Evolutionary conservation across 2,329 filamentous ascomycete species (phyloP).

Genomic region (Talaromyces verruculosus): DNA sequence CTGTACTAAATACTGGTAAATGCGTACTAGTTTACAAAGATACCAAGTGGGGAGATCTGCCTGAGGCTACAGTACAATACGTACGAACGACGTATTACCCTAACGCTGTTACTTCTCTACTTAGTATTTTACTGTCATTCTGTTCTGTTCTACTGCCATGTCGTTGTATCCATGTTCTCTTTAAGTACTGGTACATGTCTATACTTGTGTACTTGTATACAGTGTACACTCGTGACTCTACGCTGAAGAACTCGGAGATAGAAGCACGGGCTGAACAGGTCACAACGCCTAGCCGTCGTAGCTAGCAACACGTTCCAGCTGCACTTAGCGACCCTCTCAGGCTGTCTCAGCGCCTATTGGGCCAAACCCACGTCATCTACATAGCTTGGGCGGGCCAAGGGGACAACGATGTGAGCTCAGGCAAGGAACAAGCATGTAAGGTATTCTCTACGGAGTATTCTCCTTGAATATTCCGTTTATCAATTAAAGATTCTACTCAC

Average conservation of each 20-base stretch:
- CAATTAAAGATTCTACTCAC: neutral
- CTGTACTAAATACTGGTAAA: neutral
- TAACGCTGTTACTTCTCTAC: neutral
- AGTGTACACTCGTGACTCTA: neutral
- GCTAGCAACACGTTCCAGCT: slow-evolving; percentile 17
- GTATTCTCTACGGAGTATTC: neutral
- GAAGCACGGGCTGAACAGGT: neutral
- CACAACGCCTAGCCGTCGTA: neutral
- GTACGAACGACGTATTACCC: neutral
- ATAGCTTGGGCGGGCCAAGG: slow-evolving; percentile 2
- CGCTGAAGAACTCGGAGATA: neutral
- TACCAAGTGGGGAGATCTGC: slow-evolving; percentile 15
- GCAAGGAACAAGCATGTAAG: slow-evolving; percentile 8
- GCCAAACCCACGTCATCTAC: slow-evolving; percentile 10
- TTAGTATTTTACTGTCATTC: neutral
- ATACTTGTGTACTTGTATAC: neutral
- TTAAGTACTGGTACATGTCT: neutral
- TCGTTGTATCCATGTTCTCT: neutral
- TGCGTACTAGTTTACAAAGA: too few species aligned
- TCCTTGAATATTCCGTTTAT: neutral
- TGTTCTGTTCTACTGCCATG: neutral
- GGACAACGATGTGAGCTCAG: slow-evolving; percentile 6
- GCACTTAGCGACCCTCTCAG: neutral
- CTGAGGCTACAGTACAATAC: neutral
- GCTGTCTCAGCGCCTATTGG: slow-evolving; percentile 6